Evolutionary conservation across 2,329 filamentous ascomycete species (phyloP).

Genomic region (Colletotrichum sp.): DNA sequence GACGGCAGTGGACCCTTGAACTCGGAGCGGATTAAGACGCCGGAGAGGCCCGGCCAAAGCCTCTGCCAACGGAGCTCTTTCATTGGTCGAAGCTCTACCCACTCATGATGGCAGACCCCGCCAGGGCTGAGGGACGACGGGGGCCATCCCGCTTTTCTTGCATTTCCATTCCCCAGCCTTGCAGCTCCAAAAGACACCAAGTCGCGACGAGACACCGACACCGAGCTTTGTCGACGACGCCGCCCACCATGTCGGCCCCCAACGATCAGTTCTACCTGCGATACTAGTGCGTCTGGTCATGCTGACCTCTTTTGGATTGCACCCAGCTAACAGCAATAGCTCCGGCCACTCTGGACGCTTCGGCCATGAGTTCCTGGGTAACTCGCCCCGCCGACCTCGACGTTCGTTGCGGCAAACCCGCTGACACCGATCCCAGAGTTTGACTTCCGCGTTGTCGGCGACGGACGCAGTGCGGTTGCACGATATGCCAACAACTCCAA

Average conservation of each 20-base stretch:
- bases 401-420: neutral
- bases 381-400: conserved; percentile 23
- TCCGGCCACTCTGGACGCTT: conserved; percentile 97
- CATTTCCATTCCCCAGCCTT: conserved; percentile 21
- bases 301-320: fast-evolving
- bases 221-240: conserved; percentile 1
- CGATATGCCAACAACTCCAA: conserved; percentile 99
- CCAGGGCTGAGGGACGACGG: conserved; percentile 11
- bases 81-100: conserved; percentile 9
- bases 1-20: conserved; percentile 21
- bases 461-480: conserved; percentile 90
- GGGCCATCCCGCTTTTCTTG: conserved; percentile 12
- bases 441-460: conserved; percentile 90
- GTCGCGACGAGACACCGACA: conserved; percentile 23
- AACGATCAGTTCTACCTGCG: conserved; percentile 93
- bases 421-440: conserved; percentile 70
- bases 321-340: conserved; percentile 52
- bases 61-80: neutral
- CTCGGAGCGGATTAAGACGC: conserved; percentile 18
- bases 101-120: neutral
- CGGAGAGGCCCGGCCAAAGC: neutral
- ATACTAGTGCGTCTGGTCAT: conserved; percentile 79
- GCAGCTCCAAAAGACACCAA: conserved; percentile 12
- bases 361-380: conserved; percentile 97
- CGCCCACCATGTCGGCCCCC: conserved; percentile 62